phyloP scores from a whole-genome alignment of 345 rosid species.

The Aquilaria malaccensis region DNA sequence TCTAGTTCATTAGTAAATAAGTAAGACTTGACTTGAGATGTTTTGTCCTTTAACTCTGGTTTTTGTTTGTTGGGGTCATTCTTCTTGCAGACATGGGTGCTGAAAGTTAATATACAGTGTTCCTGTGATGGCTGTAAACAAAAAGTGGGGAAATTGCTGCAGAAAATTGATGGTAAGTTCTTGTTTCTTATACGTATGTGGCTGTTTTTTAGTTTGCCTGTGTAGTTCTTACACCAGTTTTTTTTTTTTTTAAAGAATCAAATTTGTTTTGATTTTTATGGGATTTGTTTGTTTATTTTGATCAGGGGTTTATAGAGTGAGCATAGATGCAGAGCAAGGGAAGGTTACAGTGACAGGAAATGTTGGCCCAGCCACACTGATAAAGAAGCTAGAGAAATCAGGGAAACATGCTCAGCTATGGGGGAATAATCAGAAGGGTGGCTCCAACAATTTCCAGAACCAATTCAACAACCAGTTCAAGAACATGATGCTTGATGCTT shows the following conservation, averaged over 20 bases:
- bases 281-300: neutral
- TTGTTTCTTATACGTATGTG: neutral
- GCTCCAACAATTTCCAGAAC: conserved; percentile 31
- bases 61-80: conserved; percentile 7
- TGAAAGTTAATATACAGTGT: conserved; percentile 69
- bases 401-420: conserved; percentile 89
- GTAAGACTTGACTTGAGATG: too few relatives aligned
- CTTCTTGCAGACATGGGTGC: conserved; percentile 65
- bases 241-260: neutral
- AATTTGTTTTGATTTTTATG: neutral
- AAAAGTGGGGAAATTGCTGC: conserved; percentile 70
- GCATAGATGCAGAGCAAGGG: conserved; percentile 78
- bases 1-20: neutral
- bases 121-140: conserved; percentile 86
- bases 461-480: conserved; percentile 40
- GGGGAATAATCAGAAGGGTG: conserved; percentile 49
- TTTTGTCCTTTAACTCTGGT: neutral
- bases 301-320: conserved; percentile 60
- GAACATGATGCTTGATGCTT: conserved; percentile 33
- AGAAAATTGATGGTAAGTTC: conserved; percentile 69
- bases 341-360: conserved; percentile 80
- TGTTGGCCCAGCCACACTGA: conserved; percentile 59
- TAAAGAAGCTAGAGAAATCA: conserved; percentile 73
- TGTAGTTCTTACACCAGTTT: neutral
- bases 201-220: neutral